phyloP scores from a whole-genome alignment of 2,329 filamentous ascomycete genomes.

The Fusarium anthophilum region DNA sequence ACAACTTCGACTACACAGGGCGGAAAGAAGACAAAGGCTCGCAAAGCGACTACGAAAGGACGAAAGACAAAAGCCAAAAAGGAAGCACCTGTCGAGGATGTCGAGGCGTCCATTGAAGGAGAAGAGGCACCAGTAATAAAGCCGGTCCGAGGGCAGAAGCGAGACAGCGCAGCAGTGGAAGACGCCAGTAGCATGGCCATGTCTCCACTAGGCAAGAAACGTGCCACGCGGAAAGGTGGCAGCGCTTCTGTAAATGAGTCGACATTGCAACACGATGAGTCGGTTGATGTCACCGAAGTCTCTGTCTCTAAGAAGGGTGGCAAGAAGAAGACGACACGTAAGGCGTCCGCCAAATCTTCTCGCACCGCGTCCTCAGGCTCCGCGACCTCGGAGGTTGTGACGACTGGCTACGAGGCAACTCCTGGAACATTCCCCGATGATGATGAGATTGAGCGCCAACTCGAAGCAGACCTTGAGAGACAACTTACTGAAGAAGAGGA shows the following conservation, averaged over 20 bases:
- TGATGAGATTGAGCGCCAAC: constrained; percentile 71
- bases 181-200: constrained; percentile 53
- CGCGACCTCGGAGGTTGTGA: constrained; percentile 61
- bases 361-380: constrained; percentile 59
- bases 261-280: constrained; percentile 50
- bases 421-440: constrained; percentile 63
- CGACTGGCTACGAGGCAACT: constrained; percentile 53
- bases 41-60: constrained; percentile 56
- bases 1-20: constrained; percentile 66
- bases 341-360: constrained; percentile 52
- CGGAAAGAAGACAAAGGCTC: constrained; percentile 66
- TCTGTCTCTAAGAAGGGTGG: constrained; percentile 43
- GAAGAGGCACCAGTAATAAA: constrained; percentile 45
- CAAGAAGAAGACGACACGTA: constrained; percentile 52
- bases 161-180: constrained; percentile 68
- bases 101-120: constrained; percentile 38
- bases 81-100: constrained; percentile 61
- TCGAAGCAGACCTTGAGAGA: constrained; percentile 71
- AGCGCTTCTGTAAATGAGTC: constrained; percentile 57
- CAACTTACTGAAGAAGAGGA: constrained; percentile 64
- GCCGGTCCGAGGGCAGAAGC: constrained; percentile 66
- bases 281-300: constrained; percentile 53
- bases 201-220: constrained; percentile 66
- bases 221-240: constrained; percentile 60
- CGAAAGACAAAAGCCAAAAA: constrained; percentile 57